These are phyloP conservation scores for Terana coerulea DNA, from an alignment of 768 basidiomycete species.

Conservation along the genomic window DNA sequence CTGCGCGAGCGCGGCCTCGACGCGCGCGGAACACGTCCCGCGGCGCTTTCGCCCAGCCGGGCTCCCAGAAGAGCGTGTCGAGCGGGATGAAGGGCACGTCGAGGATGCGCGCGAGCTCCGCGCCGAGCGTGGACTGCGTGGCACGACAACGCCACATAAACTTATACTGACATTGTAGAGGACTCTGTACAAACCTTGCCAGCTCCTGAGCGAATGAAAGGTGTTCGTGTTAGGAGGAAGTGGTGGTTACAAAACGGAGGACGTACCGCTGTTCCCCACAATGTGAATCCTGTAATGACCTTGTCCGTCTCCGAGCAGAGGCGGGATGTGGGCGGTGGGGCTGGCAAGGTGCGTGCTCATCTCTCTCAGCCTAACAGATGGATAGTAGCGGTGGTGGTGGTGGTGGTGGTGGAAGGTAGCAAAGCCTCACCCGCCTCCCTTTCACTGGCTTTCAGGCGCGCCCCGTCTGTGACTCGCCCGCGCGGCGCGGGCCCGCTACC, in stretches of 20 bases:
- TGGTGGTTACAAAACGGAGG: too few species aligned
- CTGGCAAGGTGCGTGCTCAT: too few species aligned
- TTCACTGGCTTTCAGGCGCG: too few species aligned
- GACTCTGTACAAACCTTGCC: slow-evolving; percentile 35
- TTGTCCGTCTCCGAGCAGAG: slow-evolving; percentile 36
- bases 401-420: neutral
- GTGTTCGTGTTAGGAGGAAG: too few species aligned
- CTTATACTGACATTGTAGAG: too few species aligned
- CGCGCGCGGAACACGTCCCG: slow-evolving; percentile 15
- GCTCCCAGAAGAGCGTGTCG: slow-evolving; percentile 29
- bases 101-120: slow-evolving; percentile 40
- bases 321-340: too few species aligned
- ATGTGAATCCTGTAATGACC: slow-evolving; percentile 46
- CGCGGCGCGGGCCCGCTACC: neutral
- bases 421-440: neutral
- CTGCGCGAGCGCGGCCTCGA: slow-evolving; percentile 13
- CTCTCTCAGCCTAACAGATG: too few species aligned
- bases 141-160: neutral
- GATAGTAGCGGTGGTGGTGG: neutral
- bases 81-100: slow-evolving; percentile 43
- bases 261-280: slow-evolving; percentile 51
- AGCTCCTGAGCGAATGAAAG: slow-evolving; percentile 31
- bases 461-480: neutral
- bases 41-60: slow-evolving; percentile 10
- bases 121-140: slow-evolving; percentile 44